Evolutionary conservation across 331 rosid species (phyloP).

Genomic region (Ulmus americana): DNA sequence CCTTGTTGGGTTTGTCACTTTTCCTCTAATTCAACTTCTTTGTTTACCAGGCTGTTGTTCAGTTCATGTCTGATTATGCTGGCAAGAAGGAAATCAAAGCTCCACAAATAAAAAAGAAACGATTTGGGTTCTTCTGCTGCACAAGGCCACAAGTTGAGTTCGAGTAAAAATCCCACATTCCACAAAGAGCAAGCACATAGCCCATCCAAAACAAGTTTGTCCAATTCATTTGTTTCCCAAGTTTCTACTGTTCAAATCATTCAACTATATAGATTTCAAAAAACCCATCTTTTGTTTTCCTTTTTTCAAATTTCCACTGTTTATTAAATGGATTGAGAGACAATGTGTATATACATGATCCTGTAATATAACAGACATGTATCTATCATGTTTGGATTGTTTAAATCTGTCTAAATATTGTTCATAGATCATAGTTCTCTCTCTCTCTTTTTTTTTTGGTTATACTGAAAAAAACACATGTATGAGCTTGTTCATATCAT

Average conservation of each 20-base stretch:
- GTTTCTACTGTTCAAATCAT: constrained; percentile 4
- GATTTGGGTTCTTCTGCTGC: constrained; percentile 63
- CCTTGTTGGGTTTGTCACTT: constrained; percentile 4
- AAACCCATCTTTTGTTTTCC: background rate
- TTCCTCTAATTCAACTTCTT: constrained; percentile 12
- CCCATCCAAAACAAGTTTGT: background rate
- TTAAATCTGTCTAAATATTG: background rate
- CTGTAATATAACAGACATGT: constrained; percentile 8
- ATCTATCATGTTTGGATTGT: constrained; percentile 11
- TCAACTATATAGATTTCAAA: background rate
- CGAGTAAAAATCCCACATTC: constrained; percentile 15
- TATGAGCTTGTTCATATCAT: too few species aligned
- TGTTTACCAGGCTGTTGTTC: constrained; percentile 64
- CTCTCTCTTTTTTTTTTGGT: too few species aligned
- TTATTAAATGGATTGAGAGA: background rate
- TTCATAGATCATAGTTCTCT: background rate
- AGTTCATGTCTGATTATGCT: constrained; percentile 63
- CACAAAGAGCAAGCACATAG: constrained; percentile 3
- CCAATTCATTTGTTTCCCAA: constrained; percentile 9
- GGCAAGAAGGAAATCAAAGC: constrained; percentile 34
- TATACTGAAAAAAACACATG: background rate
- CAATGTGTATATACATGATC: constrained; percentile 14
- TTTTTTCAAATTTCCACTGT: background rate
- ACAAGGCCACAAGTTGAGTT: constrained; percentile 25
- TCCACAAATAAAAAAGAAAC: constrained; percentile 45